phyloP scores from a whole-genome alignment of 1,139 yeast genomes.

The Taiozyma onychis region DNA sequence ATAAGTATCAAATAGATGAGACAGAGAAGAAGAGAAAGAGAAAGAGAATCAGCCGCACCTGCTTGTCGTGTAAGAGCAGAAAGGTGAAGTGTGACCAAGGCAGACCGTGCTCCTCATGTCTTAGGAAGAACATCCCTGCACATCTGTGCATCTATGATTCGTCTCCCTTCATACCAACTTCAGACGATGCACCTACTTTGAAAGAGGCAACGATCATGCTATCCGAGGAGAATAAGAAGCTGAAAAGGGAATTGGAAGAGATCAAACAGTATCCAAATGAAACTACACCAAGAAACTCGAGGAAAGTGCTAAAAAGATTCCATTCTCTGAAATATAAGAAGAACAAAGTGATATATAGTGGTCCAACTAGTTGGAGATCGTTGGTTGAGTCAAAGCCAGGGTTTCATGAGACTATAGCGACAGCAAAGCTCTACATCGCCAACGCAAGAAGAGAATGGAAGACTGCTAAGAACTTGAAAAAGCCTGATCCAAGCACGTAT shows the following conservation, averaged over 20 bases:
- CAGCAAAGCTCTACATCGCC: conserved; percentile 12
- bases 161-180: conserved; percentile 19
- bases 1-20: background rate
- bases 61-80: conserved; percentile 25
- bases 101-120: conserved; percentile 26
- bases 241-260: conserved; percentile 11
- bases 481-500: conserved; percentile 9
- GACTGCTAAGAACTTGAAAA: conserved; percentile 10
- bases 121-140: conserved; percentile 19
- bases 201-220: conserved; percentile 11
- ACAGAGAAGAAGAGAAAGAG: conserved; percentile 17
- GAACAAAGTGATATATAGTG: conserved; percentile 15
- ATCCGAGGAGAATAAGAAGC: conserved; percentile 12
- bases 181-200: conserved; percentile 5
- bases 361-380: conserved; percentile 22
- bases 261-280: conserved; percentile 2
- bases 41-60: conserved; percentile 21
- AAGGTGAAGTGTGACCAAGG: conserved; percentile 27
- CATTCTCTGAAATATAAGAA: conserved; percentile 4
- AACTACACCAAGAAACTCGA: background rate
- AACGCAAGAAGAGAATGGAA: conserved; percentile 19
- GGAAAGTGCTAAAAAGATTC: conserved; percentile 1
- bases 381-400: conserved; percentile 8
- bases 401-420: conserved; percentile 7
- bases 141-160: conserved; percentile 22